Percentiles rank a stretch among this genome's conserved stretches.
Evolutionary conservation across 1,284 basidiomycete genomes (phyloP).

Genomic region (Leucoagaricus sp.): DNA sequence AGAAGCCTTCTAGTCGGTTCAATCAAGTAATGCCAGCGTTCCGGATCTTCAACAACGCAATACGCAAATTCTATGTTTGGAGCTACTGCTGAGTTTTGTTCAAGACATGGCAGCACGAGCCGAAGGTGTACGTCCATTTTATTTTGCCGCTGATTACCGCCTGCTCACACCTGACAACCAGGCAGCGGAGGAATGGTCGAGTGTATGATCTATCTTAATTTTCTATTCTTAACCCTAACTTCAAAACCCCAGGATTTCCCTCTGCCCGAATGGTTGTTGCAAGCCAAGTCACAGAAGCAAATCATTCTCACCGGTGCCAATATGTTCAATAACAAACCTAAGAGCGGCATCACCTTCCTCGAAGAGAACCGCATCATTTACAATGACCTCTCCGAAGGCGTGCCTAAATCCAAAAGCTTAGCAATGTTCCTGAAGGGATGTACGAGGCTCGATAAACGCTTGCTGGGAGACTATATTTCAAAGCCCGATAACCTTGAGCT

Average conservation of each 20-base stretch:
- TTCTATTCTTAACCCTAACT: neutral
- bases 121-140: conserved; percentile 50
- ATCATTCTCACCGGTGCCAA: conserved; percentile 84
- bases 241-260: conserved; percentile 49
- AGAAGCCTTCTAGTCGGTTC: conserved; percentile 5
- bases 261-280: conserved; percentile 59
- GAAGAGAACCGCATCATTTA: conserved; percentile 88
- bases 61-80: conserved; percentile 88
- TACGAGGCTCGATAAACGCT: conserved; percentile 88
- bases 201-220: conserved; percentile 39
- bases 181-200: conserved; percentile 51
- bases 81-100: conserved; percentile 86
- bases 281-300: conserved; percentile 85
- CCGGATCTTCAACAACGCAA: conserved; percentile 75
- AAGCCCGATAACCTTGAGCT: conserved; percentile 87
- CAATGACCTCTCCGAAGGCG: conserved; percentile 57
- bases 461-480: conserved; percentile 94
- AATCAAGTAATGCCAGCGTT: conserved; percentile 39
- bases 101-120: conserved; percentile 86
- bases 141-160: conserved; percentile 10
- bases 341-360: conserved; percentile 86
- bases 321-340: conserved; percentile 96
- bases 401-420: conserved; percentile 60
- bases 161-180: conserved; percentile 20
- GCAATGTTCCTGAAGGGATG: conserved; percentile 89